Evolutionary conservation across 2,329 filamentous ascomycete species (phyloP).

Genomic region (Zymoseptoria brevis): DNA sequence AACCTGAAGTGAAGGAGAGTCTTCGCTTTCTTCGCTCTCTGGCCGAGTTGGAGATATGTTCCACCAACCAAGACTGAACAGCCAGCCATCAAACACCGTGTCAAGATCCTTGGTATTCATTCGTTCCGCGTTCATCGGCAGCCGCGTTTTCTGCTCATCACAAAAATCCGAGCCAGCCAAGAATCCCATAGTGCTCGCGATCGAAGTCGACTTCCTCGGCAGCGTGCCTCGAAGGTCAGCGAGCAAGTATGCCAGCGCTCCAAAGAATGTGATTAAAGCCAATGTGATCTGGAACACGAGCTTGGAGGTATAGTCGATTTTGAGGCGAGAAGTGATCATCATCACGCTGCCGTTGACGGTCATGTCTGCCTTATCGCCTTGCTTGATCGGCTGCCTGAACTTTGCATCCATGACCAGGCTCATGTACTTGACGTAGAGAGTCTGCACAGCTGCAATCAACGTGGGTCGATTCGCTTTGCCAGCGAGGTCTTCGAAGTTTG

Average conservation of each 20-base stretch:
- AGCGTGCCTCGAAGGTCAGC: slow-evolving; percentile 2
- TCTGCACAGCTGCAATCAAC: slow-evolving; percentile 2
- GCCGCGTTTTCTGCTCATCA: neutral
- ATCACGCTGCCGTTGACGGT: neutral
- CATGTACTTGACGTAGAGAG: slow-evolving; percentile 4
- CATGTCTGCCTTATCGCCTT: neutral
- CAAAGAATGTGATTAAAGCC: neutral
- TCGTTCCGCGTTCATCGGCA: neutral
- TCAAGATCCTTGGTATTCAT: neutral
- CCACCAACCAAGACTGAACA: slow-evolving; percentile 6
- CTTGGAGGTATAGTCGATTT: slow-evolving; percentile 2
- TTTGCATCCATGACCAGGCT: slow-evolving; percentile 4
- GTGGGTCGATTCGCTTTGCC: slow-evolving; percentile 1
- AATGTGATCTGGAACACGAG: slow-evolving; percentile 1
- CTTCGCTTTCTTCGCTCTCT: neutral
- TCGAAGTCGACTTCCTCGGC: slow-evolving; percentile 3
- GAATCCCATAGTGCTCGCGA: slow-evolving; percentile 3
- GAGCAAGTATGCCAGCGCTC: neutral
- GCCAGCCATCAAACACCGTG: slow-evolving; percentile 2
- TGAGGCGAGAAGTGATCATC: neutral
- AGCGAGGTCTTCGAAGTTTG: neutral
- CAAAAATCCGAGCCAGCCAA: slow-evolving; percentile 5
- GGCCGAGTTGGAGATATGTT: neutral
- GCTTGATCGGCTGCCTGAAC: neutral
- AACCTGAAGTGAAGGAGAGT: neutral